Base-by-base conservation (phyloP, 2,329 filamentous ascomycete genomes). In the Nothopassalora personata region DNA sequence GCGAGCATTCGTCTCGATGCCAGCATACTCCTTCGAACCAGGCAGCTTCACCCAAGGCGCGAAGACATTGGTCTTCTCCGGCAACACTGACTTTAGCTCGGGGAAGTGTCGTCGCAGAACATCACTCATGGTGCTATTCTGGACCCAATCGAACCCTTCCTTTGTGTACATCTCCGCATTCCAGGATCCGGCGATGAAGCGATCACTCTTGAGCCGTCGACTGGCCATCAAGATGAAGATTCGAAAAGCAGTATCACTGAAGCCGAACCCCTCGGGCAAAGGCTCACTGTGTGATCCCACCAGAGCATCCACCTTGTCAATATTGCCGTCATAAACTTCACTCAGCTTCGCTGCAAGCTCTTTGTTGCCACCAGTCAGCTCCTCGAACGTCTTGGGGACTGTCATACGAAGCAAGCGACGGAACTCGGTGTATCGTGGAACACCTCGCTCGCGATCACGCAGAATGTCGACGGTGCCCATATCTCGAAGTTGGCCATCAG, bases 161-260 rank as follows among this genome's bases (percentile, higher is more conserved):
- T 67, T 68, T 3, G 73, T 76, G 60, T 79, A 79, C 11, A 71
- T 75, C 45, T 73, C 69, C 23, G 68, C 68, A 46, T 76, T 74
- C 73, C 74, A 78, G 23, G 73, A 66, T 0, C 71, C 71, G 0
- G 76, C 77, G 30, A 79, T 77, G 57, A 79, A 79, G 0, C 77
- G 68, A 68, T 79, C 77, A 18, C 75, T 77, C 71, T 78, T 79
- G 18, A 78, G 59, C 23, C 74, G 62, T 11, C 77, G 61, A 45
- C 70, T 74, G 1, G 77, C 77, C 76, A 79, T 79, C 1, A 79
- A 60, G 39, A 79, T 77, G 58, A 79, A 79, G 1, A 79, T 68
- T 0, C 77, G 66, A 61, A 80, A 80, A 1, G 77, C 77, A 1
- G 77, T 80, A 54, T 80, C 78, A 60, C 73, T 76, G 64, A 80